These are phyloP conservation scores for Metarhizium brunneum DNA, from an alignment of 2,329 filamentous ascomycete species.

Conservation along the genomic window DNA sequence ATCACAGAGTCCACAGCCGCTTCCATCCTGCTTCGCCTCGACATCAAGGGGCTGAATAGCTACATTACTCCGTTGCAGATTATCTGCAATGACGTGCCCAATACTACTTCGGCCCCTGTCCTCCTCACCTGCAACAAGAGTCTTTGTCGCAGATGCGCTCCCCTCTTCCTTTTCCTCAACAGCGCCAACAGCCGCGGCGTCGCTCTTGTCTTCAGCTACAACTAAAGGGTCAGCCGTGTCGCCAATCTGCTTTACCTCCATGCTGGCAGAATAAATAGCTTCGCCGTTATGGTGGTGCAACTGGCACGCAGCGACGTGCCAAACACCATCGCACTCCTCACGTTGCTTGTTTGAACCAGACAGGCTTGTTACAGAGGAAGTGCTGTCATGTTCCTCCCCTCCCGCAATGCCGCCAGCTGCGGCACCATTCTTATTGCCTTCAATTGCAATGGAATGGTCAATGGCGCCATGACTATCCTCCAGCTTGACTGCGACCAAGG, in stretches of 20 bases:
- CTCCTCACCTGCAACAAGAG: neutral
- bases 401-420: neutral
- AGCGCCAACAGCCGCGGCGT: neutral
- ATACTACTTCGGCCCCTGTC: neutral
- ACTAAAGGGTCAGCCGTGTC: neutral
- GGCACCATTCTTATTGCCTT: neutral
- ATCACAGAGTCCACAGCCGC: neutral
- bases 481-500: neutral
- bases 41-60: neutral
- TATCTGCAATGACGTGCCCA: neutral
- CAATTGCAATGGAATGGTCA: neutral
- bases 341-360: neutral
- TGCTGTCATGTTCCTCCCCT: neutral
- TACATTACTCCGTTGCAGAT: neutral
- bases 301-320: neutral
- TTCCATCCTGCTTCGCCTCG: neutral
- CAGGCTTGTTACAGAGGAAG: neutral
- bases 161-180: neutral
- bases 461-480: neutral
- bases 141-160: neutral
- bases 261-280: neutral
- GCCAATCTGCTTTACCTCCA: neutral
- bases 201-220: neutral
- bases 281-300: neutral
- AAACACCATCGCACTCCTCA: neutral